Conservation (phyloP, 2,329 filamentous ascomycete species). For the Talaromyces sp. region DNA sequence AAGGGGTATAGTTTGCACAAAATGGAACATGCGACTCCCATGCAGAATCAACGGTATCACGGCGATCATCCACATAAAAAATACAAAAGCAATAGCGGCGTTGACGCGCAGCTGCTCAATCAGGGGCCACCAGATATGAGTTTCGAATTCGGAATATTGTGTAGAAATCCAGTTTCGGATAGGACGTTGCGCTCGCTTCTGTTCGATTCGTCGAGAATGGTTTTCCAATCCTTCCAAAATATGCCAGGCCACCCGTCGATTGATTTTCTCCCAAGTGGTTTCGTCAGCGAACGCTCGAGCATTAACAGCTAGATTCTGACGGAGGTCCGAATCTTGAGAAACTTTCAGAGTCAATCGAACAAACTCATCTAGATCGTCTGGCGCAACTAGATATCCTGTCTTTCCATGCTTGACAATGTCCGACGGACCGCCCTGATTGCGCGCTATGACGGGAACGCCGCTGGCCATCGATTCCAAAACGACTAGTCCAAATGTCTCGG, state of each 20-base stretch:
- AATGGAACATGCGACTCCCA: slow-evolving; percentile 27
- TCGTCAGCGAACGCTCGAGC: slow-evolving; percentile 58
- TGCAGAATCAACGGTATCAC: slow-evolving; percentile 38
- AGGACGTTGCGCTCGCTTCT: slow-evolving; percentile 13
- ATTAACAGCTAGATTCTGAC: slow-evolving; percentile 45
- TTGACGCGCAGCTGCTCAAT: slow-evolving; percentile 29
- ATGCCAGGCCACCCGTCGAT: slow-evolving; percentile 65
- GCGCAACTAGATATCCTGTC: slow-evolving; percentile 60
- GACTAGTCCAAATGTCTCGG: slow-evolving; percentile 69
- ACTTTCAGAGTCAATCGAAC: slow-evolving; percentile 54
- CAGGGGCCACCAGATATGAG: slow-evolving; percentile 19
- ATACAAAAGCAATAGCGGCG: slow-evolving; percentile 32
- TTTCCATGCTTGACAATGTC: slow-evolving; percentile 61
- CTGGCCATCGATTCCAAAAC: slow-evolving; percentile 70
- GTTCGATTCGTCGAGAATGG: slow-evolving; percentile 21
- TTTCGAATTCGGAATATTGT: slow-evolving; percentile 20
- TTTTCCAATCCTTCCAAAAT: slow-evolving; percentile 51
- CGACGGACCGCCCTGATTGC: slow-evolving; percentile 66
- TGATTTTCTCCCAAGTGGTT: slow-evolving; percentile 69
- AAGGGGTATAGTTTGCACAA: slow-evolving; percentile 17
- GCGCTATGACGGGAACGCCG: slow-evolving; percentile 64
- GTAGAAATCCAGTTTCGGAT: slow-evolving; percentile 25
- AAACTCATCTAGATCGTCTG: slow-evolving; percentile 59
- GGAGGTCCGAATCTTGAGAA: slow-evolving; percentile 44
- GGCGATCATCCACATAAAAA: slow-evolving; percentile 37